Conservation (phyloP, 352 stramenopile genomes). For the Phytophthora constricta region DNA sequence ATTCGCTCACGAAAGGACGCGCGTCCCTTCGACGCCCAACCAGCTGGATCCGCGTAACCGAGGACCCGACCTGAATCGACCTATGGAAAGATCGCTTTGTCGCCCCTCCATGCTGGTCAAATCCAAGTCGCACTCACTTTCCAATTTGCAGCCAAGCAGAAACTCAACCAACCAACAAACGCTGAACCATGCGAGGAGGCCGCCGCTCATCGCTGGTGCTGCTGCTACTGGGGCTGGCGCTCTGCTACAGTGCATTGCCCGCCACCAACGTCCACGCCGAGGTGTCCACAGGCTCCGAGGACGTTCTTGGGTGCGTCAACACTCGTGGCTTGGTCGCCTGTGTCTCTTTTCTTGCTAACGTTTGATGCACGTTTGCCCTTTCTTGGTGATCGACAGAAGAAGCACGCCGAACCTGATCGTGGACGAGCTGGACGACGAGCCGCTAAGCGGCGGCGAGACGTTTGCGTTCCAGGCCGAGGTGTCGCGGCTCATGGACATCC, state of each 20-base stretch:
- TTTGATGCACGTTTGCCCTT: no score
- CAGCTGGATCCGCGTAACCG: neutral
- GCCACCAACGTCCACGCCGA: conserved; percentile 34
- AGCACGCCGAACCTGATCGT: conserved; percentile 44
- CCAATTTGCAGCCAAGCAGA: conserved; percentile 14
- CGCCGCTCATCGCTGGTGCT: conserved; percentile 38
- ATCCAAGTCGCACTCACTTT: conserved; percentile 19
- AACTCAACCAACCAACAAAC: neutral
- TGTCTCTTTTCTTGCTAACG: no score
- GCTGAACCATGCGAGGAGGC: conserved; percentile 20
- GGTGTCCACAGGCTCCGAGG: conserved; percentile 44
- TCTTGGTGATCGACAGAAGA: conserved; percentile 36
- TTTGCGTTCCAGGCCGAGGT: conserved; percentile 97
- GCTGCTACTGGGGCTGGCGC: conserved; percentile 43
- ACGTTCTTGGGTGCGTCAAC: conserved; percentile 48
- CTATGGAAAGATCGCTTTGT: conserved; percentile 8
- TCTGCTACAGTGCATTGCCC: conserved; percentile 43
- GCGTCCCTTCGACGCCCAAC: no score
- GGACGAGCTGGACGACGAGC: conserved; percentile 53
- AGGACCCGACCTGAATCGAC: neutral
- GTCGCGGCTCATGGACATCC: conserved; percentile 99
- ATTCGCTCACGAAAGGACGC: conserved; percentile 2
- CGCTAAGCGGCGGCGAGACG: conserved; percentile 71
- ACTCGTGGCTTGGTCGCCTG: neutral
- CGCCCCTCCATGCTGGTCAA: neutral